Evolutionary conservation across 169 alveolate genomes (phyloP).

Genomic region (Plasmodium gaboni): DNA sequence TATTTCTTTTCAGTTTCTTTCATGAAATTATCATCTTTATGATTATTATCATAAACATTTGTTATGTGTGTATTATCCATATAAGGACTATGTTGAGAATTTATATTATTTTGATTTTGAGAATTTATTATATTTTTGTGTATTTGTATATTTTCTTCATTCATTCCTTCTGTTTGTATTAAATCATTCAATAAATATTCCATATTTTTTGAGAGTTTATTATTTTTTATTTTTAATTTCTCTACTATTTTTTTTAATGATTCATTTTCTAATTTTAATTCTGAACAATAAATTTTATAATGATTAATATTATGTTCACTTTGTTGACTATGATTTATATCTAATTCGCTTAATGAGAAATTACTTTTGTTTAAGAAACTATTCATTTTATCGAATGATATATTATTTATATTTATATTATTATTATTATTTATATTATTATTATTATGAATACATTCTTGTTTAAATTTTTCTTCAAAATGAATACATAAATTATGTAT

Average conservation of each 20-base stretch:
- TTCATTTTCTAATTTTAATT: slow-evolving; percentile 41
- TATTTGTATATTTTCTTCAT: neutral
- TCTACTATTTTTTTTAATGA: slow-evolving; percentile 14
- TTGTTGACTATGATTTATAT: slow-evolving; percentile 28
- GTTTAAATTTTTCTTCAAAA: slow-evolving; percentile 22
- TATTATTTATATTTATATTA: neutral
- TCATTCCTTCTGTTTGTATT: slow-evolving; percentile 5
- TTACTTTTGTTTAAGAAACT: slow-evolving; percentile 14
- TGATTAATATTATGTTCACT: slow-evolving; percentile 31
- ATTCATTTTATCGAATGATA: neutral
- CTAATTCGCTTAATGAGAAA: slow-evolving; percentile 40
- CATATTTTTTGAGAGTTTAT: slow-evolving; percentile 39
- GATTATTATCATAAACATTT: no score
- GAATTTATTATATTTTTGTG: neutral
- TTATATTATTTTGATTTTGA: neutral
- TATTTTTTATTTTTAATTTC: slow-evolving; percentile 29
- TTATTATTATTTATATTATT: neutral
- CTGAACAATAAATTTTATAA: slow-evolving; percentile 48
- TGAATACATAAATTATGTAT: slow-evolving; percentile 29
- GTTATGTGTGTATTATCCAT: no score
- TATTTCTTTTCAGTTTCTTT: no score
- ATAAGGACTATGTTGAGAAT: neutral
- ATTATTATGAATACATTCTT: slow-evolving; percentile 1
- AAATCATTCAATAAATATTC: slow-evolving; percentile 34
- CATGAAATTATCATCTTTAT: no score